These are phyloP conservation scores for Phytopythium litorale DNA, from an alignment of 352 stramenopile genomes.

Conservation along the genomic window DNA sequence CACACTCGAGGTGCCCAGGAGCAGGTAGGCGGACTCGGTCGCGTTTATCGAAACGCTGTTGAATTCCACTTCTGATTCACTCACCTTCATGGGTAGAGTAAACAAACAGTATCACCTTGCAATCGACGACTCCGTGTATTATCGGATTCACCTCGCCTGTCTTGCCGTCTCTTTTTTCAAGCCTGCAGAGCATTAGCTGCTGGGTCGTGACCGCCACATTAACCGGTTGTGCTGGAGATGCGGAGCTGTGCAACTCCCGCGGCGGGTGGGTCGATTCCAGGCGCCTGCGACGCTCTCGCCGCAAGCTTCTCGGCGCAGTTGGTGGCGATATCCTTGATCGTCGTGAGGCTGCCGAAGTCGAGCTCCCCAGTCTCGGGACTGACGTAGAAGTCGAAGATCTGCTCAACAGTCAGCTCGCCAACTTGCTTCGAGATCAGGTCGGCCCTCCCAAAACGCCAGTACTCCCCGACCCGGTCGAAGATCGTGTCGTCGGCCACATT, in stretches of 20 bases:
- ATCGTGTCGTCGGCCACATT: background rate
- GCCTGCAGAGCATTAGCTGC: too few relatives aligned
- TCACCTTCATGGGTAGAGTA: too few relatives aligned
- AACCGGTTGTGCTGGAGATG: too few relatives aligned
- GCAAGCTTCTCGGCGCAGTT: background rate
- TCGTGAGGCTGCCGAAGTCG: background rate
- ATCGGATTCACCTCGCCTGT: too few relatives aligned
- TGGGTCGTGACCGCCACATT: too few relatives aligned
- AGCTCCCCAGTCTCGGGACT: background rate
- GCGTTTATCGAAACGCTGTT: background rate
- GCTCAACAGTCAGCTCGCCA: background rate
- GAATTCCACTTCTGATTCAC: too few relatives aligned
- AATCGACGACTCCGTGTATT: too few relatives aligned
- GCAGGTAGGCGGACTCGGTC: constrained; percentile 13
- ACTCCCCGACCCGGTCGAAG: background rate
- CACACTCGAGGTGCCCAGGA: too few relatives aligned
- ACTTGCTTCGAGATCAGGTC: background rate
- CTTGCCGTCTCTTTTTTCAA: too few relatives aligned
- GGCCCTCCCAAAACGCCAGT: background rate
- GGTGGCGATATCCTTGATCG: background rate
- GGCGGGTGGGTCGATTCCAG: background rate
- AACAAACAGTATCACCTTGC: too few relatives aligned
- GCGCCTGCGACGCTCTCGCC: background rate
- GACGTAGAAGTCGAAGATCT: constrained; percentile 1
- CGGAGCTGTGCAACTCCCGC: too few relatives aligned